Base-by-base conservation (phyloP, 306 rosid genomes). In the Quercus suber region DNA sequence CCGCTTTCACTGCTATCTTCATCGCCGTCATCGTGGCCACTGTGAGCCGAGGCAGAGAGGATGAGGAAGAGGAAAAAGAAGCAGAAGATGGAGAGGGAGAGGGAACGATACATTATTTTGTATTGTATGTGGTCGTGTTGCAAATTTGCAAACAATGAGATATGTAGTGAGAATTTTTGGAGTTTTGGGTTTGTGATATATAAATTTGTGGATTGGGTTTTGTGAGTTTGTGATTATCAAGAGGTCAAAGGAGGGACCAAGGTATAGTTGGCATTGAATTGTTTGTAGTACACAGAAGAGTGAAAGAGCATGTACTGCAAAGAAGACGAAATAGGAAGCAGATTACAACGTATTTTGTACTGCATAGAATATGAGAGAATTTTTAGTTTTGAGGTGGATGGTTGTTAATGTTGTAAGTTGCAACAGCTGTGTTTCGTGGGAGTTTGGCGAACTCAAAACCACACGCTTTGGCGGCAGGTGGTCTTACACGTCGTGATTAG, bases 1-100 rank as follows among this genome's bases (percentile, higher is more conserved):
- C 0, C 61, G 2, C 5, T 31, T 1, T 13, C 79, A 7, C 6
- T 78, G 27, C 33, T 37, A 25, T 14, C 49, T 1, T 4, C 18
- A 6, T 59, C 81, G 31, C 60, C 79, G 14, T 80, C 91, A 1
- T 79, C 61, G 79, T 73, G 79, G 82, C 89, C 91, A 43, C 87
- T 55, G 89, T 91, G 92, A 12, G 96, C 85, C 0, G 81, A 80
- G 80, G 80, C 87, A 19, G 89, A 41, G 78, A 84, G 15, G 75
- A 85, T 4, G 70, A 90, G 73, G 81, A 78, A 70, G 60, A 88
- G 53, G 37, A 85, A 4, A 80, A 84, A 13, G 31, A 77, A 1
- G 59, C 56, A 57, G 77, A 56, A 70, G 73, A 58, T 15, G n/a
- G 69, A 65, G 33, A 56, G 27, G 49, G 73, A 65, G 33, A 56